Conservation (phyloP, 108 stramenopile genomes). For the Discostella pseudostelligera region DNA sequence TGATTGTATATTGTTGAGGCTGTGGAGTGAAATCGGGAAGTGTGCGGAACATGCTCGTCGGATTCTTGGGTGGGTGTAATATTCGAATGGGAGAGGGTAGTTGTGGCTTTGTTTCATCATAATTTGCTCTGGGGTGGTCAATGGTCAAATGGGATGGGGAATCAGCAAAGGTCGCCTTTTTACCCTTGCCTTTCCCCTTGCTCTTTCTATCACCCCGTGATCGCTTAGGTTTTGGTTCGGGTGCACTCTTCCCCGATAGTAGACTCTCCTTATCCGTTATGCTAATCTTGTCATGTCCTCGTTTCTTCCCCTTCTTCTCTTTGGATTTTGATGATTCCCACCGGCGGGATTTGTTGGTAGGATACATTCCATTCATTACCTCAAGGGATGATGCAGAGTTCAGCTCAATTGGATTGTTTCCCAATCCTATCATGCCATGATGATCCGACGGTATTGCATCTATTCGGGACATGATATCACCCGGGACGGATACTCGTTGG, state of each 20-base stretch:
- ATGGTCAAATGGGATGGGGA: not conserved
- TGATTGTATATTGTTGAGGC: slow-evolving; percentile 16
- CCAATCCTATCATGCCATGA: not conserved
- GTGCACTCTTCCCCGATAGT: not conserved
- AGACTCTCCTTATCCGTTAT: not conserved
- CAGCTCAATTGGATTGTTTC: too few species aligned
- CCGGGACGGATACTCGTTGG: slow-evolving; percentile 1
- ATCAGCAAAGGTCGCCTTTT: not conserved
- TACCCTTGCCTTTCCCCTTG: not conserved
- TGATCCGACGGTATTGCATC: not conserved
- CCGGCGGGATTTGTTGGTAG: slow-evolving; percentile 1
- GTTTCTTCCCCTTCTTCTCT: slow-evolving; percentile 6
- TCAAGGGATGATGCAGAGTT: slow-evolving; percentile 6
- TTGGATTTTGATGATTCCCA: not conserved
- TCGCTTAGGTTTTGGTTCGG: slow-evolving; percentile 2
- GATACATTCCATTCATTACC: slow-evolving; percentile 2
- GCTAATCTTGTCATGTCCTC: not conserved
- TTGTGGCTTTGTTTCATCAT: not conserved
- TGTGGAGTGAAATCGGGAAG: slow-evolving; percentile 17
- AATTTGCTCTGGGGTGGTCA: not conserved
- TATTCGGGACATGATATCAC: not conserved
- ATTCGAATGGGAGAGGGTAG: not conserved
- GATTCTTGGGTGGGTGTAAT: not conserved
- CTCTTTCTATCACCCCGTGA: slow-evolving; percentile 14
- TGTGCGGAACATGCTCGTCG: slow-evolving; percentile 8